Conservation (phyloP, 2,329 filamentous ascomycete genomes). For the Chaetomiaceae sp. region DNA sequence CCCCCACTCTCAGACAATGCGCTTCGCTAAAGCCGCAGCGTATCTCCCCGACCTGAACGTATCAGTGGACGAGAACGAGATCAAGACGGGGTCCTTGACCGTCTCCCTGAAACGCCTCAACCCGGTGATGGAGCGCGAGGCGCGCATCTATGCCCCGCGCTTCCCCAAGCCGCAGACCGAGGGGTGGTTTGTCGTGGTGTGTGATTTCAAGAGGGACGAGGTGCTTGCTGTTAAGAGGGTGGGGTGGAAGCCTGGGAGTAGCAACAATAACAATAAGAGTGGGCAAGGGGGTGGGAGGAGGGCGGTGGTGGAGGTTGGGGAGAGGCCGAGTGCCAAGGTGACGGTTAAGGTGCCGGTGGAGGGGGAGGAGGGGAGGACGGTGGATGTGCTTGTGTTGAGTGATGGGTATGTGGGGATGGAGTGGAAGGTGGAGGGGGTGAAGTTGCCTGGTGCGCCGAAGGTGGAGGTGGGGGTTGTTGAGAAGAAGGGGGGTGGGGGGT, state of each 20-base stretch:
- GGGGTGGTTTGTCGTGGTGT: constrained; percentile 83
- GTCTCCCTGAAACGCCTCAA: constrained; percentile 66
- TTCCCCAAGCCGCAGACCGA: constrained; percentile 96
- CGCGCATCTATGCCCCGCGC: constrained; percentile 75
- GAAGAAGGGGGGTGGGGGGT: constrained; percentile 6
- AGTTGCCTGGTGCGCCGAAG: constrained; percentile 47
- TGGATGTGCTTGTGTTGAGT: constrained; percentile 75
- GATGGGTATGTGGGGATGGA: constrained; percentile 81
- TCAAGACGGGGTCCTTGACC: constrained; percentile 60
- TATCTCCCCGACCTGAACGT: constrained; percentile 67
- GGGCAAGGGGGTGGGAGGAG: constrained; percentile 24
- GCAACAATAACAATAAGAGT: constrained; percentile 16
- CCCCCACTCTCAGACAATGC: constrained; percentile 38
- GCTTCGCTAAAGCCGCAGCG: constrained; percentile 56
- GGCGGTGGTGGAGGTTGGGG: constrained; percentile 36
- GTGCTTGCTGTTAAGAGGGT: constrained; percentile 82
- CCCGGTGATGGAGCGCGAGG: constrained; percentile 58
- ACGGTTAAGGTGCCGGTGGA: constrained; percentile 50
- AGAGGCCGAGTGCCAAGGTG: constrained; percentile 50
- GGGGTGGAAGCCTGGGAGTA: constrained; percentile 55
- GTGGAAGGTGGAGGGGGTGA: constrained; percentile 44
- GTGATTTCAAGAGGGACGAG: constrained; percentile 64
- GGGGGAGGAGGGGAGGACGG: constrained; percentile 48
- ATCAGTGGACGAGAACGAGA: constrained; percentile 51
- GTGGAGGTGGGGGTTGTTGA: constrained; percentile 42